Base-by-base conservation (phyloP, 2,329 filamentous ascomycete species). In the Coniosporium tulheliwenetii region DNA sequence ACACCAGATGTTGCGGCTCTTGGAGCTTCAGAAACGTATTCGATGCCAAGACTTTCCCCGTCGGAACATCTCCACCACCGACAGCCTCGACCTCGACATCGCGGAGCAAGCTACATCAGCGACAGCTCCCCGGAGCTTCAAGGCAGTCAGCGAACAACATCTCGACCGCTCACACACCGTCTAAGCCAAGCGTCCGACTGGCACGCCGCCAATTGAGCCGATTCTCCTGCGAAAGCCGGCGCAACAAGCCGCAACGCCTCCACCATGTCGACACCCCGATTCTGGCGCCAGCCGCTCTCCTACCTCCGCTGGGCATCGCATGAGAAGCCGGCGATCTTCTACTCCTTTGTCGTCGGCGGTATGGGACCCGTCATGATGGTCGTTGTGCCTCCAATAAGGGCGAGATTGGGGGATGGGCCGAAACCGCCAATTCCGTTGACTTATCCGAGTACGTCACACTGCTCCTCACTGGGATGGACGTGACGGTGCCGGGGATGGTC, bases 241-340 rank as follows among this genome's bases (percentile, higher is more conserved):
- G 19, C 19, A 7, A 26, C 19, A 26, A 26, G 19, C 16, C 38
- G 32, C 31, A 40, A 13, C 46, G 57, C 57, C 19, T 4, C 48
- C 58, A 66, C 48, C 47, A 86, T 86, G 80, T 71, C 75, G 47
- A 70, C 73, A 41, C 81, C 85, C 52, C 70, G 71, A 54, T 95
- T 98, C 81, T 95, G 81, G 77, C 73, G 77, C 50, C 72, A 75
- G 44, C 91, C 91, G 48, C 56, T 93, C 59, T 78, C 78, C 53
- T 96, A 94, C 77, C 65, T 83, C 55, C 80, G 80, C 64, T 96
- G 87, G 85, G 79, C 86, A 40, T 73, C 83, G 39, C 80, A 85
- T 65, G 81, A 91, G 63, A 83, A 82, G 61, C 91, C 91, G 39
- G 86, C 86, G 44, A 81, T 86, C 67, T 93, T 95, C 72, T 96